Percentiles rank a stretch among this genome's conserved stretches.
phyloP scores from a whole-genome alignment of 2,329 filamentous ascomycete species.

The Aspergillus caelatus region DNA sequence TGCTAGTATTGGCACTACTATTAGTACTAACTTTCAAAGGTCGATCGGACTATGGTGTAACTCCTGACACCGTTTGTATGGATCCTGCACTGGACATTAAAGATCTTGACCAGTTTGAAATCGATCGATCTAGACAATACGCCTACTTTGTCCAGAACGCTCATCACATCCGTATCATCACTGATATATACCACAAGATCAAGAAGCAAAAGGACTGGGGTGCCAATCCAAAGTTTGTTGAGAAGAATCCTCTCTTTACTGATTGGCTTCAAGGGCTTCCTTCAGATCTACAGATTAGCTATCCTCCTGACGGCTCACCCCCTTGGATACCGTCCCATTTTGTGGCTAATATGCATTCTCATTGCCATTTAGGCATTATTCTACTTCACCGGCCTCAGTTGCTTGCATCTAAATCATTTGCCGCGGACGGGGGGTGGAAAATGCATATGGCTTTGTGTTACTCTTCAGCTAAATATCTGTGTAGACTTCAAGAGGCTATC shows the following conservation, averaged over 20 bases:
- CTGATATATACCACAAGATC: constrained; percentile 71
- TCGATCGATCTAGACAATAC: constrained; percentile 79
- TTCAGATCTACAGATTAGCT: constrained; percentile 73
- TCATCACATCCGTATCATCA: constrained; percentile 76
- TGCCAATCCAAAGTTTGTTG: constrained; percentile 78
- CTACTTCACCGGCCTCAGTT: constrained; percentile 87
- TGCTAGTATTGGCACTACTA: neutral
- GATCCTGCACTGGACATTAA: constrained; percentile 64
- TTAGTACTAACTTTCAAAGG: constrained; percentile 51
- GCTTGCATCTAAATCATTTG: constrained; percentile 72
- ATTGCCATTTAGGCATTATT: constrained; percentile 83
- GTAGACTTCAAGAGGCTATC: constrained; percentile 82
- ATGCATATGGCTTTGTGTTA: constrained; percentile 86
- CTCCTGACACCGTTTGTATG: constrained; percentile 75
- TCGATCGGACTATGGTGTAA: constrained; percentile 76
- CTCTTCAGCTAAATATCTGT: constrained; percentile 79
- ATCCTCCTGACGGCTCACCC: constrained; percentile 74
- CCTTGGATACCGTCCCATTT: constrained; percentile 88
- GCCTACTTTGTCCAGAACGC: constrained; percentile 78
- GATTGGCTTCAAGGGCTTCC: constrained; percentile 78
- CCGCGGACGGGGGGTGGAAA: constrained; percentile 76
- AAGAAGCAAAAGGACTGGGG: constrained; percentile 84
- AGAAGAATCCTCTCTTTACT: constrained; percentile 75
- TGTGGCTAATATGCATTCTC: constrained; percentile 84
- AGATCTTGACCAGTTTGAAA: constrained; percentile 74